phyloP scores from a whole-genome alignment of 139 green algal genomes.

The Coelastrella sp. region DNA sequence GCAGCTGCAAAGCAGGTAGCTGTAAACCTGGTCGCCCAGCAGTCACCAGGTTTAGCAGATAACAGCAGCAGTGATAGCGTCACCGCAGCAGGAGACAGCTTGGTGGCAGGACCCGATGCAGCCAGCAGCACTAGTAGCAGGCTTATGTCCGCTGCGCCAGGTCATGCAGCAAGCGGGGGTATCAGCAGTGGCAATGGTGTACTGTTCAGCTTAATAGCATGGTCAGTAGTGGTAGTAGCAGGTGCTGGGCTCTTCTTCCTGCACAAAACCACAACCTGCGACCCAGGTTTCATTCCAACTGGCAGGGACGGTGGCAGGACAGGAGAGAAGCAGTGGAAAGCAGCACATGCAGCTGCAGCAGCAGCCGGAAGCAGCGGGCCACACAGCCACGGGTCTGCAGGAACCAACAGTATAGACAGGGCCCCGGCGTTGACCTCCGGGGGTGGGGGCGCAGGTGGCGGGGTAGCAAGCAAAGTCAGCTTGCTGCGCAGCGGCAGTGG shows the following conservation, averaged over 20 bases:
- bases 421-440: background rate
- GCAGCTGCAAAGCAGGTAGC: background rate
- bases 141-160: background rate
- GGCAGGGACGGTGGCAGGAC: conserved; percentile 56
- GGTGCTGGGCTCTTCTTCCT: conserved; percentile 74
- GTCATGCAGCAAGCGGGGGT: background rate
- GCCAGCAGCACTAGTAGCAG: background rate
- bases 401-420: background rate
- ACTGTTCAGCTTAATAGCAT: conserved; percentile 15
- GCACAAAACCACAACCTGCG: conserved; percentile 81
- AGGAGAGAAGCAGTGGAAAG: conserved; percentile 40
- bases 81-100: background rate
- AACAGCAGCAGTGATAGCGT: background rate
- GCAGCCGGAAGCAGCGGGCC: conserved; percentile 36
- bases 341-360: conserved; percentile 23
- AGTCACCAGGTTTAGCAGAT: background rate
- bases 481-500: conserved; percentile 34
- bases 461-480: background rate
- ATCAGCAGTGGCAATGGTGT: background rate
- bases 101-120: background rate
- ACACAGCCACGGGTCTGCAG: conserved; percentile 6
- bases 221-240: conserved; percentile 41
- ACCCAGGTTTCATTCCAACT: conserved; percentile 85
- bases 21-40: background rate
- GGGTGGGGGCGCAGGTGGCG: conserved; percentile 10